Conservation (phyloP, 768 basidiomycete genomes). For the Hericium coralloides region DNA sequence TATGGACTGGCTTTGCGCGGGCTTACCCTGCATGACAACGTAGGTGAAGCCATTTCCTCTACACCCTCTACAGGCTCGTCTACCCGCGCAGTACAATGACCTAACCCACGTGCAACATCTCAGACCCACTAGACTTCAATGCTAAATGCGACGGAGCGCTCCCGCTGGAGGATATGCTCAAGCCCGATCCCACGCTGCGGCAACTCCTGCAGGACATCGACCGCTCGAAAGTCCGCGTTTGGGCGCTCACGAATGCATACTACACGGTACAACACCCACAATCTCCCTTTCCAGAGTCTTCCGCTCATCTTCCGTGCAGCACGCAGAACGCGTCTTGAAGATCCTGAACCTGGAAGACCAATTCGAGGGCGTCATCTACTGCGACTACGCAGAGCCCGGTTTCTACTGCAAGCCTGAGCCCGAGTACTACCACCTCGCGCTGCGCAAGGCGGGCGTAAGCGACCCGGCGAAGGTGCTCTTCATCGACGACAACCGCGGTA, state of each 20-base stretch:
- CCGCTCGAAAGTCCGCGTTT: conserved; percentile 64
- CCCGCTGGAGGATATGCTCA: conserved; percentile 73
- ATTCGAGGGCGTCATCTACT: conserved; percentile 67
- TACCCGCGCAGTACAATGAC: not conserved
- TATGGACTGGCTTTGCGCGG: conserved; percentile 83
- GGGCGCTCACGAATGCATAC: conserved; percentile 86
- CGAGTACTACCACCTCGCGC: conserved; percentile 65
- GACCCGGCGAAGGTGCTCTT: conserved; percentile 72
- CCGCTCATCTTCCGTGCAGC: conserved; percentile 32
- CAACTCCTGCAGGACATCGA: conserved; percentile 75
- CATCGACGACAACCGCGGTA: conserved; percentile 66
- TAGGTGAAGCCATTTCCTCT: conserved; percentile 38
- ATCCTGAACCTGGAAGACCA: conserved; percentile 68
- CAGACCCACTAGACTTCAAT: conserved; percentile 81
- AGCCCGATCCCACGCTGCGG: conserved; percentile 49
- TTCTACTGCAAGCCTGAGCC: conserved; percentile 80
- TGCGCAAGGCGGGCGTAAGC: conserved; percentile 46
- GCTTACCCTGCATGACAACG: conserved; percentile 62
- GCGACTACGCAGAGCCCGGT: conserved; percentile 58
- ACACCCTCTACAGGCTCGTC: not conserved
- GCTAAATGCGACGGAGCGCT: conserved; percentile 75
- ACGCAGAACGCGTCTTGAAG: conserved; percentile 69
- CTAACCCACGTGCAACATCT: conserved; percentile 4
- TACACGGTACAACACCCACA: conserved; percentile 37
- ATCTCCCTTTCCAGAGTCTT: too few species aligned